Evolutionary conservation across 1,284 basidiomycete genomes (phyloP), one percentile per base, ranked within the genome.

Genomic region (Porogramme epimiltina): DNA sequence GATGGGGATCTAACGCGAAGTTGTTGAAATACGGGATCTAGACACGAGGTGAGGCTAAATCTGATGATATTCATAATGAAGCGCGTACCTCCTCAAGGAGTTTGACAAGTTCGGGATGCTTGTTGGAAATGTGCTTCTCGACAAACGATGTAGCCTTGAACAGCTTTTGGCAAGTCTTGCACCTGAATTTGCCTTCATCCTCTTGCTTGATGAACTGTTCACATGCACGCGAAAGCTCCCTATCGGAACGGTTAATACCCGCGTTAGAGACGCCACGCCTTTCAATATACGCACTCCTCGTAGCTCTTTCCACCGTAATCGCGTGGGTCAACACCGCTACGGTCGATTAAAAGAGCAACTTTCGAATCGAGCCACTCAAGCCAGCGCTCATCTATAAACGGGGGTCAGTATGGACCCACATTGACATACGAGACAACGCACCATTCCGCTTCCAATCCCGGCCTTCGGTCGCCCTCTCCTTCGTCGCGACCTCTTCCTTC

Each of bases 91-190:
- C 88, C 34, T 91, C 88, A n/a, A 92, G 79, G 47, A 76, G 70
- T 61, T 84, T 88, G 51, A 93, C 82, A 10, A 90, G 74, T 59
- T 95, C 93, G 16, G 85, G 73, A 67, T 96, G 93, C 69, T 95
- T 95, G 69, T 92, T 91, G 8, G 87, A 82, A 58, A 95, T 87
- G 67, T 96, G 93, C 74, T 98, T 98, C 74, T 95, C 92, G 46
- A 98, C 90, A 71, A 96, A 98, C 38, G 93, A 86, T 20, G 91
- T 89, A 4, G 93, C 95, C 68, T 94, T 95, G 84, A 98, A 98
- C 16, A 98, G 78, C 75, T 98, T 98, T 70, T 86, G 85, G 70
- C 95, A 98, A 45, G 87, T 89, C 75, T 93, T 95, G 76, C 95
- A 98, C 60, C 95, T 81, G 75, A 92, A 97, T 68, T 96, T 97